Evolutionary conservation across 768 basidiomycete species (phyloP).

Genomic region (Chalciporus chontae): DNA sequence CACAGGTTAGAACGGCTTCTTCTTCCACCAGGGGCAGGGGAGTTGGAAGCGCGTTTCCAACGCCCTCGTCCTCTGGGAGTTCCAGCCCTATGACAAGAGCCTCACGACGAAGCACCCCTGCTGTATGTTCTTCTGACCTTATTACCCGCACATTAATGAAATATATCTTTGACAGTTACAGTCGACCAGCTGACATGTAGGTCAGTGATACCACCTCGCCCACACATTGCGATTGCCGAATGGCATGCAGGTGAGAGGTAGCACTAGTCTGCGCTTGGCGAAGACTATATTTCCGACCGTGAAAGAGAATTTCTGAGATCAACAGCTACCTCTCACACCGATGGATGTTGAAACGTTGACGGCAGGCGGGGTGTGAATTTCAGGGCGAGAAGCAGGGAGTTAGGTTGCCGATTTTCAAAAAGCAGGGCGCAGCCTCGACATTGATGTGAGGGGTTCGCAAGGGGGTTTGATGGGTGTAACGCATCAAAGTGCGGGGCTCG

Average conservation of each 20-base stretch:
- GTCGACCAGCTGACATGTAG: slow-evolving; percentile 13
- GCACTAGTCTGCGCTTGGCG: background rate
- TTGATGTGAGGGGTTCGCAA: slow-evolving; percentile 18
- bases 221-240: background rate
- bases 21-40: slow-evolving; percentile 25
- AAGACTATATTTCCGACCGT: background rate
- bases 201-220: background rate
- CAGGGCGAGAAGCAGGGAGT: slow-evolving; percentile 29
- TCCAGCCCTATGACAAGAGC: slow-evolving; percentile 33
- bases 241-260: background rate
- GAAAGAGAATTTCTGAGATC: background rate
- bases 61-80: slow-evolving; percentile 30
- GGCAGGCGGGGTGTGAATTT: slow-evolving; percentile 19
- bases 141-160: slow-evolving; percentile 29
- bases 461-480: slow-evolving; percentile 12
- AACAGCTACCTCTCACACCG: slow-evolving; percentile 6
- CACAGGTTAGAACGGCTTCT: slow-evolving; percentile 24
- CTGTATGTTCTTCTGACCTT: slow-evolving; percentile 18
- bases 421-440: slow-evolving; percentile 1
- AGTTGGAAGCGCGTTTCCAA: slow-evolving; percentile 24
- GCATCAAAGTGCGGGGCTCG: slow-evolving; percentile 25
- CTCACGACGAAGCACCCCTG: slow-evolving; percentile 25
- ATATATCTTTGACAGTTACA: slow-evolving; percentile 12
- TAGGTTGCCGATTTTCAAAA: slow-evolving; percentile 34
- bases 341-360: background rate